These are phyloP conservation scores for Solanum hybrid DNA, from an alignment of 305 asterid genomes.

Conservation along the genomic window DNA sequence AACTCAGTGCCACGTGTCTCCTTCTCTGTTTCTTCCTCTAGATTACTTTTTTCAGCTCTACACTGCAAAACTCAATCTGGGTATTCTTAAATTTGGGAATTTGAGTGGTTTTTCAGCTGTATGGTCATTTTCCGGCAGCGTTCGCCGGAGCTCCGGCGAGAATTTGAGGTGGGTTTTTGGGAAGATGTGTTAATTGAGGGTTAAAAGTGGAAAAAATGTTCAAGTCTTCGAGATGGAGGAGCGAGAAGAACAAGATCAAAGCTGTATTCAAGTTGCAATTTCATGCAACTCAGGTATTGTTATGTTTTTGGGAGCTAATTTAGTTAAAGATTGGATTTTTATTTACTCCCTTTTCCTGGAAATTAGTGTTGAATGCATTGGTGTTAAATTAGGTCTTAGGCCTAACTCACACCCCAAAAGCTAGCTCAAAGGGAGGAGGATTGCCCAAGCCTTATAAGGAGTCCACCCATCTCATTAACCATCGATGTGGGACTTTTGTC, in stretches of 20 bases:
- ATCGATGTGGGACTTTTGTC: no score
- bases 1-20: constrained; percentile 13
- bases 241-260: constrained; percentile 90
- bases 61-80: constrained; percentile 21
- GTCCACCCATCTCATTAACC: no score
- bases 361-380: constrained; percentile 9
- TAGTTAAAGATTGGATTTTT: neutral
- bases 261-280: constrained; percentile 86
- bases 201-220: constrained; percentile 47
- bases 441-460: no score
- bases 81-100: constrained; percentile 16
- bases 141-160: constrained; percentile 71
- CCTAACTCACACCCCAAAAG: no score
- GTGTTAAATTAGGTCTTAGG: neutral
- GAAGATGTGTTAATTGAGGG: constrained; percentile 28
- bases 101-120: constrained; percentile 13
- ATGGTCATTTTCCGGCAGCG: constrained; percentile 29
- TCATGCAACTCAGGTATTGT: constrained; percentile 82
- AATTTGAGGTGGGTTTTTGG: constrained; percentile 6
- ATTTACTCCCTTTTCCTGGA: neutral
- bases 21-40: neutral
- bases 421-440: no score
- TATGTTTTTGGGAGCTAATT: neutral
- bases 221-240: constrained; percentile 85
- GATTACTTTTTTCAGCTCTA: constrained; percentile 1